Evolutionary conservation across 140 eudicot species (phyloP), one percentile per base, ranked within the genome.

Genomic region (Cichorium intybus): DNA sequence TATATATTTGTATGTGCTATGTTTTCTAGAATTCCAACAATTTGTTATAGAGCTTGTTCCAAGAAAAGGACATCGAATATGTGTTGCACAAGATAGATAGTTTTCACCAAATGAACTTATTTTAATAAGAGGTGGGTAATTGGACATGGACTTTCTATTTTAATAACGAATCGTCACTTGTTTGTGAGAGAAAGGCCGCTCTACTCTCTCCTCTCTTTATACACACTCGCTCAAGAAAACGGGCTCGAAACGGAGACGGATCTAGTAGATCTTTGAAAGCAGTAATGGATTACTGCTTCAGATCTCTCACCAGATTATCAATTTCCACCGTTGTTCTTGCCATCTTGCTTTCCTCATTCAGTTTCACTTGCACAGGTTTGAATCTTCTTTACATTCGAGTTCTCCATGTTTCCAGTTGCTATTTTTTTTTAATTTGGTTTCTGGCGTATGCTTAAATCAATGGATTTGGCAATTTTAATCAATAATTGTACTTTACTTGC

Each of bases 351-450:
- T 85, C 86, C 51, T 85, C 76, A 68, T 72, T 73, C 76, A 54
- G 61, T 77, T 82, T 84, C 59, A 69, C 74, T 65, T 62, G 65
- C 59, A 76, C 95, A 79, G 92, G 92, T 85, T 66, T 71, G 61
- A 7, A 5, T 17, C 55, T 53, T 62, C 18, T 35, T 46, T 69
- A 35, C 47, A 35, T 68, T 60, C 72, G 28, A 22, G 33, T 24
- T 8, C 17, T 24, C 43, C 10, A 29, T 33, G 45, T 33, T 70
- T 31, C 20, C 10, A 3, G 0, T 48, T 29, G 8, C n/a, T 24
- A 16, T 65, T 20, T 56, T 41, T 20, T 10, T 23, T 35, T 55
- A 52, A 17, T 33, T 68, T 56, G 62, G 63, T 16, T 41, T 46
- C 2, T 56, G 81, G 81, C 82, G 18, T 29, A 68, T 74, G 48